Evolutionary conservation across 352 stramenopile species (phyloP), one percentile per base, ranked within the genome.

Genomic region (Phytophthora fragariaefolia): DNA sequence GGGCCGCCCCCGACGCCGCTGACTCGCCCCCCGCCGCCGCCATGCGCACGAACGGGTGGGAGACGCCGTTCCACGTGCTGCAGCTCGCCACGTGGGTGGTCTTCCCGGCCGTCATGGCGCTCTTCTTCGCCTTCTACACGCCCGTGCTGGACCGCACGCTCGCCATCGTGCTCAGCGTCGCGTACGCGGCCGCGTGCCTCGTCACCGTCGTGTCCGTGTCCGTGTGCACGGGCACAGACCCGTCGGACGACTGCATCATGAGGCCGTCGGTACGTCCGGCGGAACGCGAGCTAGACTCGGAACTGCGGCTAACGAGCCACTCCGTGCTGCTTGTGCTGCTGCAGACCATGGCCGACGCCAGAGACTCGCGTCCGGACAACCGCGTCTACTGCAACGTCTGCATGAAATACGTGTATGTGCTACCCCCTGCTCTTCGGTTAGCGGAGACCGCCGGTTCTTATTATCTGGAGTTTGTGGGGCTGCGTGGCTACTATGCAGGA

Each of bases 371-470:
- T 22, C 67, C 45, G 22, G 66, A 64, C 46, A 85, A 93, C 48
- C 74, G 86, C 45, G 83, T 93, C 24, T 96, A 93, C 72, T 96
- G 88, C 82, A 92, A 96, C 59, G 88, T 96, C 40, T 96, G 88
- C 70, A 89, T 87, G 70, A 83, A 90, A 87, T 93, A 91, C 56
- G 88, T 96, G 82, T 93, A 90, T 60, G 86, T 88, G 13, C 0
- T 34, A 2, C 7, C 32, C 7, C 34, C 17, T 9, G 28, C 2
- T 13, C 20, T 27, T 10, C 20, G 28, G 10, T n/a, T 50, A 24
- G 4, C 10, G 5, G 32, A 34, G 43, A 42, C 6, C 22, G 12
- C 20, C 5, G 13, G 36, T n/a, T 5, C 10, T 57, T 24, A 9
- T 63, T 40, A 65, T 46, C 13, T 27, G 36, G 8, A 40, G 6